phyloP scores from a whole-genome alignment of 2,329 filamentous ascomycete genomes.

The Fusarium sp. region DNA sequence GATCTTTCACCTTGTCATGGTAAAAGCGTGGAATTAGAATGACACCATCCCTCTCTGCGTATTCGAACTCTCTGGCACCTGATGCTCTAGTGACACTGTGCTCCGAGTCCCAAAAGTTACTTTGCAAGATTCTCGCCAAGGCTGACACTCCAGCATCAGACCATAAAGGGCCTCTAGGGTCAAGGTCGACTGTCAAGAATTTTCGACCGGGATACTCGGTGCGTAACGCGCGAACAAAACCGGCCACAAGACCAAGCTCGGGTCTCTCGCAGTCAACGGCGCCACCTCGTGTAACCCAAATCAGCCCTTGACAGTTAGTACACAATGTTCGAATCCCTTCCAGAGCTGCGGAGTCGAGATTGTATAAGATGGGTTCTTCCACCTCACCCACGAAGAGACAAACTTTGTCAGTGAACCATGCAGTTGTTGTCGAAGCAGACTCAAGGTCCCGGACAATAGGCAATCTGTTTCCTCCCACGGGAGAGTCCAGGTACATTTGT shows the following conservation, averaged over 20 bases:
- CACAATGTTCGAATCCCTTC: background rate
- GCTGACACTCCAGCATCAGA: too few relatives aligned
- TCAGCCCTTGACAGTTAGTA: background rate
- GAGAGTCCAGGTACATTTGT: too few relatives aligned
- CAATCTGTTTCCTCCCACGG: too few relatives aligned
- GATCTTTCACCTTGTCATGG: too few relatives aligned
- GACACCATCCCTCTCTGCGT: too few relatives aligned
- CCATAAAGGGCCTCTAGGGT: background rate
- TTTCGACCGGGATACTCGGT: background rate
- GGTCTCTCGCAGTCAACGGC: background rate
- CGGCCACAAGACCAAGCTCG: background rate
- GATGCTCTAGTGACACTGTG: too few relatives aligned
- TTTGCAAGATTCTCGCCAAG: too few relatives aligned
- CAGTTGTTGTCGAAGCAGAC: background rate
- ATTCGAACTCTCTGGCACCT: too few relatives aligned
- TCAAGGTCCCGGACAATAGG: background rate
- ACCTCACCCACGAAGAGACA: background rate
- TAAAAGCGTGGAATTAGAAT: too few relatives aligned
- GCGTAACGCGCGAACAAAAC: background rate
- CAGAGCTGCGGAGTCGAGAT: background rate
- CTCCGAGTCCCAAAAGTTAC: too few relatives aligned
- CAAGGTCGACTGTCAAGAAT: background rate
- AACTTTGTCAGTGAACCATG: background rate
- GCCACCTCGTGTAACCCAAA: background rate
- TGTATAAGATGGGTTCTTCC: background rate